These are phyloP conservation scores for Lonicera japonica DNA, from an alignment of 129 eudicot species.

Conservation along the genomic window DNA sequence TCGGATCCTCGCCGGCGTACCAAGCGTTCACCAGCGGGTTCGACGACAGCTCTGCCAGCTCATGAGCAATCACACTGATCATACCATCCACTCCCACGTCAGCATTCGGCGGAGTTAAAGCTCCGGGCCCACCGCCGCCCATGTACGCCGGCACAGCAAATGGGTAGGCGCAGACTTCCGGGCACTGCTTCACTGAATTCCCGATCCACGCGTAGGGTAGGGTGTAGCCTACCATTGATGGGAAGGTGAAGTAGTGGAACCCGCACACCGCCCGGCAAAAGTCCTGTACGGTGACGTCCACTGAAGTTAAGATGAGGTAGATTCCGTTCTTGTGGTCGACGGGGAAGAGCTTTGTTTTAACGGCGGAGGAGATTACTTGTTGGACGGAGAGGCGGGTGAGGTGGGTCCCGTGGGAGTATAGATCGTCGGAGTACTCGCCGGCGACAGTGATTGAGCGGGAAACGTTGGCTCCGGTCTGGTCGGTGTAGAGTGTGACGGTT, in stretches of 20 bases:
- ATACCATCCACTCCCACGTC: slow-evolving; percentile 37
- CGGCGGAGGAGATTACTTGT: slow-evolving; percentile 24
- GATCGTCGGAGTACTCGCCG: slow-evolving; percentile 29
- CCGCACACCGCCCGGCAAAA: slow-evolving; percentile 37
- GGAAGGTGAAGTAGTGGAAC: slow-evolving; percentile 36
- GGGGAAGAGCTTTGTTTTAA: slow-evolving; percentile 22
- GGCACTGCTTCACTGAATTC: slow-evolving; percentile 34
- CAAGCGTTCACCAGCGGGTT: slow-evolving; percentile 35
- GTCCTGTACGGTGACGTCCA: slow-evolving; percentile 30
- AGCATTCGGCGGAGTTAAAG: slow-evolving; percentile 20
- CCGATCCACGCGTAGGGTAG: slow-evolving; percentile 39
- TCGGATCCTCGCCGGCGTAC: slow-evolving; percentile 41
- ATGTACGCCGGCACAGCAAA: slow-evolving; percentile 30
- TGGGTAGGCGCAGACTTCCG: slow-evolving; percentile 39
- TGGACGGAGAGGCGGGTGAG: slow-evolving; percentile 26
- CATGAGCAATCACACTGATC: slow-evolving; percentile 35
- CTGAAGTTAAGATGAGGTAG: slow-evolving; percentile 24
- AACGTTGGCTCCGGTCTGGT: slow-evolving; percentile 36
- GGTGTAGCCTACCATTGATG: slow-evolving; percentile 28
- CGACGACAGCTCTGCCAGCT: slow-evolving; percentile 36
- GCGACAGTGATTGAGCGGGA: slow-evolving; percentile 19
- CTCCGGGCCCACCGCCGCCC: slow-evolving; percentile 21
- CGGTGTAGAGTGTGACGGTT: slow-evolving; percentile 36
- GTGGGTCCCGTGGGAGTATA: slow-evolving; percentile 26
- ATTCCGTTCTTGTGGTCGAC: slow-evolving; percentile 34